These are phyloP conservation scores for Talaromyces amestolkiae DNA, from an alignment of 2,329 filamentous ascomycete genomes.

Conservation along the genomic window DNA sequence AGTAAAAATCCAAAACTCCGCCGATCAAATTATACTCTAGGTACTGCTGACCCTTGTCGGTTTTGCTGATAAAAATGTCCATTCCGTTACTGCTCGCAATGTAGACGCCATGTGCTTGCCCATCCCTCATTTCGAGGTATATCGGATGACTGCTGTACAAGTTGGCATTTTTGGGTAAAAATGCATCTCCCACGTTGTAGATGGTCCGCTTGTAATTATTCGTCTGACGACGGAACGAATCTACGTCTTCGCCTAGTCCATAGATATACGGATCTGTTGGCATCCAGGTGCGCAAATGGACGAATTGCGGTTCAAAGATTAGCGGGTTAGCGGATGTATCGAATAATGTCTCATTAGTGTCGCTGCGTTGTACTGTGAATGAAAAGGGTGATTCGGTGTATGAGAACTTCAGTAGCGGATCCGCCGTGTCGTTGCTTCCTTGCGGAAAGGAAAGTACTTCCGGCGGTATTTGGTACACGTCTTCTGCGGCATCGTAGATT, in stretches of 20 bases:
- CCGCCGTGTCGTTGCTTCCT: slow-evolving; percentile 46
- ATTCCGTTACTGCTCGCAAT: slow-evolving; percentile 72
- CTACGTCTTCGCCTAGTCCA: slow-evolving; percentile 74
- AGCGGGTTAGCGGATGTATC: slow-evolving; percentile 66
- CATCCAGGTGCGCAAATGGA: slow-evolving; percentile 68
- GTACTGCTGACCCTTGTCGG: slow-evolving; percentile 58
- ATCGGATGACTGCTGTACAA: slow-evolving; percentile 72
- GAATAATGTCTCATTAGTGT: slow-evolving; percentile 52
- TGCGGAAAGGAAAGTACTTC: slow-evolving; percentile 63
- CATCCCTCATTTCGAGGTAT: slow-evolving; percentile 69
- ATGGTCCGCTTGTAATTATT: slow-evolving; percentile 68
- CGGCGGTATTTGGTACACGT: slow-evolving; percentile 72
- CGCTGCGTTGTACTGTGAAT: slow-evolving; percentile 55
- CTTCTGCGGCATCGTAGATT: slow-evolving; percentile 66
- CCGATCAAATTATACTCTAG: slow-evolving; percentile 78
- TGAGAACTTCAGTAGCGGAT: slow-evolving; percentile 49
- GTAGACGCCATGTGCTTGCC: slow-evolving; percentile 63
- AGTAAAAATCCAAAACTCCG: slow-evolving; percentile 72
- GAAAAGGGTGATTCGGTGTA: slow-evolving; percentile 61
- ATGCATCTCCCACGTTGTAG: slow-evolving; percentile 66
- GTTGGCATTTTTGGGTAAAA: slow-evolving; percentile 61
- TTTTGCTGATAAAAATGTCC: slow-evolving; percentile 71
- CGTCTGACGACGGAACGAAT: slow-evolving; percentile 66
- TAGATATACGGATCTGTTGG: slow-evolving; percentile 70
- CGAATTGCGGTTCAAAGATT: slow-evolving; percentile 75